Evolutionary conservation across 129 eudicot species (phyloP), one percentile per base, ranked within the genome.

Genomic region (Chrysanthemum makinoi): DNA sequence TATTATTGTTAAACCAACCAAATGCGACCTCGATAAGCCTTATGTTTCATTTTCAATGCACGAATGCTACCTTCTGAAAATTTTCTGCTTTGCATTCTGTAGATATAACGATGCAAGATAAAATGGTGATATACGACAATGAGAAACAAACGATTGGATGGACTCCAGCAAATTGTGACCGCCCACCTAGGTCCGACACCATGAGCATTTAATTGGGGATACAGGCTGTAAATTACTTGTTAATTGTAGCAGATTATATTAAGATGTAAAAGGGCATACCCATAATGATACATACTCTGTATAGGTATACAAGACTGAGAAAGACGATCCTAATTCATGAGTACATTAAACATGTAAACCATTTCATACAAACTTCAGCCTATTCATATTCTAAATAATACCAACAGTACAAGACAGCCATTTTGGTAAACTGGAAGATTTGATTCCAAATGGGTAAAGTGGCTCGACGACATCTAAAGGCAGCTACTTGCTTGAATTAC

Each of bases 101-200:
- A 92, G 98, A 93, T 83, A 93, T 93, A 63, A 85, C 98, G 33
- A 87, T 93, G 96, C 96, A 89, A 74, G 98, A 93, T 68, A 93
- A 87, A 75, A 82, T 93, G 98, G 83, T 93, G 81, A 80, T 93
- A 49, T 93, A 93, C 59, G 96, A 93, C 80, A 93, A 93, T 14
- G 98, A 85, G 81, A 89, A 83, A 73, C 80, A 83, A 78, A 70
- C 74, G 10, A 93, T 93, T 15, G 98, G 98, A 73, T 93, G 98
- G 98, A 81, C 69, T 48, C 79, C 91, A 11, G 88, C 96, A 49
- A 83, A 85, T 65, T 93, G 98, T 64, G 95, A 93, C 33, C 80
- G 68, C 39, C 74, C 76, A 49, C 96, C 95, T 0, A 83, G 59
- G 56, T 69, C 84, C 56, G 78, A 73, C 58, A 20, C 77, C 15